phyloP scores from a whole-genome alignment of 257 asterid genomes.

The Cordia subcordata region DNA sequence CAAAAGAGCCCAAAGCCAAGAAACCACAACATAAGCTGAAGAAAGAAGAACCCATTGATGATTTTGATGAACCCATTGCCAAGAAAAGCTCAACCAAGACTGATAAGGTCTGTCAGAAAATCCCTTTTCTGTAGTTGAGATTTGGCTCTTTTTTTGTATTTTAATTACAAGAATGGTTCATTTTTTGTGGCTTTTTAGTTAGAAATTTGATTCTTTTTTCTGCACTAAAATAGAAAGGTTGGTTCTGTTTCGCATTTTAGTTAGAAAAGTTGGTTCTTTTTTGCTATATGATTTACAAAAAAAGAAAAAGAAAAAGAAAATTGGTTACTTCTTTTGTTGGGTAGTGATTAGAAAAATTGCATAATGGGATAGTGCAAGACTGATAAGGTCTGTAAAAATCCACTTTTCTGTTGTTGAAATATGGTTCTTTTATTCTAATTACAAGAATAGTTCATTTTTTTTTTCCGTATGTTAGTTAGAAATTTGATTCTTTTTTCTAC shows the following conservation, averaged over 20 bases:
- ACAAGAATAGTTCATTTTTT: no score
- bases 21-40: slow-evolving; percentile 26
- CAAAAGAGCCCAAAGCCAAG: slow-evolving; percentile 25
- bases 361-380: no score
- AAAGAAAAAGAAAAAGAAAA: no score
- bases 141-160: slow-evolving; percentile 2
- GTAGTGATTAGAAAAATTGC: no score
- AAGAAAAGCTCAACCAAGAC: slow-evolving; percentile 20
- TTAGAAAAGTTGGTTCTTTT: neutral
- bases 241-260: neutral
- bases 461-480: slow-evolving; percentile 6
- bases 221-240: neutral
- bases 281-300: neutral
- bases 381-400: slow-evolving; percentile 1
- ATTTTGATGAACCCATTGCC: slow-evolving; percentile 31
- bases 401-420: slow-evolving; percentile 14
- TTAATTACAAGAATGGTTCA: neutral
- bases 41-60: slow-evolving; percentile 47
- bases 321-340: no score
- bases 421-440: neutral
- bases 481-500: neutral
- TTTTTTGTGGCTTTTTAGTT: slow-evolving; percentile 5
- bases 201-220: neutral
- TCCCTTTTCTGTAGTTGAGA: slow-evolving; percentile 13
- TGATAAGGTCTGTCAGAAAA: slow-evolving; percentile 1